A percentile compares a stretch with the other conserved stretches of the same genome.
Conservation (phyloP, 2,329 filamentous ascomycete species). For the Lachnellula subtilissima region DNA sequence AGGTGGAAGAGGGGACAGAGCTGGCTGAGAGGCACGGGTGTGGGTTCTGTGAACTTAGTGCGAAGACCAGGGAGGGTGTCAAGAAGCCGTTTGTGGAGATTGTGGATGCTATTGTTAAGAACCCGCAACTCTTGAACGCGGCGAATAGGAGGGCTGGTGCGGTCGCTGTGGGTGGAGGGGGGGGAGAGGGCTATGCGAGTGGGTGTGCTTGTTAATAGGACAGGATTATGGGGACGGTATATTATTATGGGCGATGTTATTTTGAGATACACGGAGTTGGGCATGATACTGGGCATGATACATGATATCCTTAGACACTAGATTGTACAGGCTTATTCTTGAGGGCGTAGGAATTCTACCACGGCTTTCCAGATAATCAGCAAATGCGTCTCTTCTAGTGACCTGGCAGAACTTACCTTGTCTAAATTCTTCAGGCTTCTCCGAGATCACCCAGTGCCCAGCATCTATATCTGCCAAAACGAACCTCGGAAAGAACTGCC, state of each 20-base stretch:
- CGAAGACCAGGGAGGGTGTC: slow-evolving; percentile 49
- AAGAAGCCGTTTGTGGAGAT: slow-evolving; percentile 47
- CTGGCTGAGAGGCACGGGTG: slow-evolving; percentile 43
- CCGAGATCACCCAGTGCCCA: slow-evolving; percentile 87
- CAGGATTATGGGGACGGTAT: neutral
- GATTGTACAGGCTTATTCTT: slow-evolving; percentile 39
- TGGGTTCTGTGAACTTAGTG: slow-evolving; percentile 50
- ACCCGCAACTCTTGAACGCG: slow-evolving; percentile 37
- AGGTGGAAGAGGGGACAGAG: slow-evolving; percentile 45
- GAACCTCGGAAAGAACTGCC: slow-evolving; percentile 77
- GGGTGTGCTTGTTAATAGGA: slow-evolving; percentile 24
- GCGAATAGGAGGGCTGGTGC: slow-evolving; percentile 18
- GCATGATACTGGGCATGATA: slow-evolving; percentile 23
- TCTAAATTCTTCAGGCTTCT: slow-evolving; percentile 75
- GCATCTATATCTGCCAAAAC: slow-evolving; percentile 67
- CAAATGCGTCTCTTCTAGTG: neutral
- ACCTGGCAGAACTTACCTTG: slow-evolving; percentile 50
- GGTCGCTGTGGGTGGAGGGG: slow-evolving; percentile 24
- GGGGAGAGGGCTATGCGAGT: slow-evolving; percentile 9
- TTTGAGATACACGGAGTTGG: slow-evolving; percentile 8
- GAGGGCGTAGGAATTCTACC: slow-evolving; percentile 54
- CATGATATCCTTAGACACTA: slow-evolving; percentile 34
- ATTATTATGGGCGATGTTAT: neutral
- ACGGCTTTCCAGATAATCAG: slow-evolving; percentile 44
- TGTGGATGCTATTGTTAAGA: slow-evolving; percentile 45